Base-by-base conservation (phyloP, 495 filamentous ascomycete genomes). In the Usnea hakonensis region DNA sequence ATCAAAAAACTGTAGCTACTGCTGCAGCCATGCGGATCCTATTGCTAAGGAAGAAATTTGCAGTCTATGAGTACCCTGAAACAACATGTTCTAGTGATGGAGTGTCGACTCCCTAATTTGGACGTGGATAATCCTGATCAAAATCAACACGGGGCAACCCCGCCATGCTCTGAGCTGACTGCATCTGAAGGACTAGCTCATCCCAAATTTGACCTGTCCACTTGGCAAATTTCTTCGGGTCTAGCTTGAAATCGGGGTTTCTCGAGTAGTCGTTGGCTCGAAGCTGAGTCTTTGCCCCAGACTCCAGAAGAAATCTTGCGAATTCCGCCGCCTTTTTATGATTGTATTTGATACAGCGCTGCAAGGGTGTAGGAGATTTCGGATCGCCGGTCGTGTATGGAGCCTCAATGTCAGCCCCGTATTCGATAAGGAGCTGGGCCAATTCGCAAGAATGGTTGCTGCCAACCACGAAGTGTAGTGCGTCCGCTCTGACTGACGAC, bases 361-460 rank as follows among this genome's bases (percentile, higher is more conserved):
- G 19, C 19, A 58, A 43, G 8, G 56, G 56, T 5, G 56, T 58
- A 35, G 40, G 40, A 17, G 56, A 41, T 13, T 19, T 46, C 28
- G 28, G 23, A 9, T 38, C 35, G 23, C 40, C 19, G 10, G 35
- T 41, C 26, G 56, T 58, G 17, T 46, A 58, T 14, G 28, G 14
- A 35, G 40, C 40, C 13, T 58, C 56, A n/a, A 58, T 58, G 7
- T 46, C 56, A 28, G 56, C 56, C 33, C 56, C 56, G 28, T 58
- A 13, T n/a, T 58, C 56, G 32, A 58, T 26, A 8, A 58, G 30
- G 26, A 58, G 56, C 33, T 58, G 56, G 16, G 21, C 56, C 56
- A 58, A n/a, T 10, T 58, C 56, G 38, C 56, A 58, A 19, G 56
- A 58, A 33, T 58, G 43, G n/a, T 58, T 58, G 40, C 38, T 43